These are phyloP conservation scores for Polychytrium aggregatum DNA, from an alignment of 192 early-diverging fungal species.

Conservation along the genomic window DNA sequence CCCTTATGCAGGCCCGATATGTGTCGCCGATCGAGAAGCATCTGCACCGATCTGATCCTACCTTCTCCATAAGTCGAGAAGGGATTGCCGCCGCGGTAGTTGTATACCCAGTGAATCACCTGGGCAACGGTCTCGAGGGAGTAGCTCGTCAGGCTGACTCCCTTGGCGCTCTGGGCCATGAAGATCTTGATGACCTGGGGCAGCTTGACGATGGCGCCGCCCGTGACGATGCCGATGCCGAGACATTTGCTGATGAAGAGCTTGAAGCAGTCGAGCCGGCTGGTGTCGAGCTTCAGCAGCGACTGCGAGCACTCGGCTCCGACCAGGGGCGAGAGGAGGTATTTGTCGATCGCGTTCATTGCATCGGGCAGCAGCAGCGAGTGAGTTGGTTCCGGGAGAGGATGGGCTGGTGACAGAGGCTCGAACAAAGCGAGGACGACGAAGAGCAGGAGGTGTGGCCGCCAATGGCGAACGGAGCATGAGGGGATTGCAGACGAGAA, in stretches of 20 bases:
- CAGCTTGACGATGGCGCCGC: conserved; percentile 83
- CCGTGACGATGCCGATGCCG: conserved; percentile 83
- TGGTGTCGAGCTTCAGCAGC: conserved; percentile 58
- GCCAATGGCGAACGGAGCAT: no score
- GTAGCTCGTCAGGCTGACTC: conserved; percentile 70
- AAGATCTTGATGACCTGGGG: conserved; percentile 94
- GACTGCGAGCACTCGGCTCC: conserved; percentile 70
- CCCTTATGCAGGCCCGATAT: no score
- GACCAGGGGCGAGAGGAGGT: conserved; percentile 56
- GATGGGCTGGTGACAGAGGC: no score
- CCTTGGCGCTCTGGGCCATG: conserved; percentile 52
- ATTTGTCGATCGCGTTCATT: no score
- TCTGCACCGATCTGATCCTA: no score
- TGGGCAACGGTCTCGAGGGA: conserved; percentile 75
- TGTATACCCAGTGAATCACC: conserved; percentile 74
- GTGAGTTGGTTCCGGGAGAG: no score
- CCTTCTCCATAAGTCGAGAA: conserved; percentile 62
- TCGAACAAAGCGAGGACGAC: no score
- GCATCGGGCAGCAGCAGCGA: no score
- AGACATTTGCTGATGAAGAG: conserved; percentile 80
- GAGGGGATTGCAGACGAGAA: no score
- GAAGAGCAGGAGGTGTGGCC: no score
- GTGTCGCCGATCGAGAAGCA: no score
- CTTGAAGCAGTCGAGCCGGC: conserved; percentile 65
- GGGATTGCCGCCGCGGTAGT: conserved; percentile 67